These are phyloP conservation scores for Caulochytrium protostelioides DNA, from an alignment of 371 early-diverging fungal genomes.

Conservation along the genomic window DNA sequence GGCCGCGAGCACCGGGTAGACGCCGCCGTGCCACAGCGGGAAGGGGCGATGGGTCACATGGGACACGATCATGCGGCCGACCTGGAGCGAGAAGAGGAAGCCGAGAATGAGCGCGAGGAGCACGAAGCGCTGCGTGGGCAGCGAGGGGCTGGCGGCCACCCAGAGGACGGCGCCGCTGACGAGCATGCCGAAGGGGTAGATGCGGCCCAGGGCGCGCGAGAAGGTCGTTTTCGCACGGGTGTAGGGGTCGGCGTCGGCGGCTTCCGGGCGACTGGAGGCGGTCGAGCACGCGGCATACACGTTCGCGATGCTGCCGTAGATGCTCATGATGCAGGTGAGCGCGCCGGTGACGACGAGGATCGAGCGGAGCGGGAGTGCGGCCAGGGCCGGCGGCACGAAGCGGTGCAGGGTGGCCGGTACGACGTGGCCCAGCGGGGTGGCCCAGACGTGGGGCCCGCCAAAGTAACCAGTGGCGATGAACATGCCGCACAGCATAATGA, in stretches of 20 bases:
- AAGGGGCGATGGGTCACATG: conserved; percentile 62
- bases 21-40: conserved; percentile 50
- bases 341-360: conserved; percentile 4
- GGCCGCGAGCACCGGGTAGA: conserved; percentile 49
- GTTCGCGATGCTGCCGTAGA: too few relatives aligned
- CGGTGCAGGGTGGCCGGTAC: neutral
- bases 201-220: too few relatives aligned
- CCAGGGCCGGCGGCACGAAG: neutral
- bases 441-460: conserved; percentile 17
- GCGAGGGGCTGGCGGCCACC: conserved; percentile 39
- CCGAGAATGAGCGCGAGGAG: conserved; percentile 47
- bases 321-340: conserved; percentile 11
- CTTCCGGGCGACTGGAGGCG: too few relatives aligned
- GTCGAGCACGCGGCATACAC: too few relatives aligned
- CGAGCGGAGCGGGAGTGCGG: too few relatives aligned
- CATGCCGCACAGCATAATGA: conserved; percentile 45
- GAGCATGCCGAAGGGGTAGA: conserved; percentile 24
- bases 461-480: conserved; percentile 48
- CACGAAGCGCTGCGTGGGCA: conserved; percentile 39
- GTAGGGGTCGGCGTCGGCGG: too few relatives aligned
- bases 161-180: conserved; percentile 44
- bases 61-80: conserved; percentile 66
- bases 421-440: neutral
- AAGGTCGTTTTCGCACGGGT: too few relatives aligned
- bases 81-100: conserved; percentile 66